phyloP scores from a whole-genome alignment of 345 rosid species.

The Iberis pinnata region DNA sequence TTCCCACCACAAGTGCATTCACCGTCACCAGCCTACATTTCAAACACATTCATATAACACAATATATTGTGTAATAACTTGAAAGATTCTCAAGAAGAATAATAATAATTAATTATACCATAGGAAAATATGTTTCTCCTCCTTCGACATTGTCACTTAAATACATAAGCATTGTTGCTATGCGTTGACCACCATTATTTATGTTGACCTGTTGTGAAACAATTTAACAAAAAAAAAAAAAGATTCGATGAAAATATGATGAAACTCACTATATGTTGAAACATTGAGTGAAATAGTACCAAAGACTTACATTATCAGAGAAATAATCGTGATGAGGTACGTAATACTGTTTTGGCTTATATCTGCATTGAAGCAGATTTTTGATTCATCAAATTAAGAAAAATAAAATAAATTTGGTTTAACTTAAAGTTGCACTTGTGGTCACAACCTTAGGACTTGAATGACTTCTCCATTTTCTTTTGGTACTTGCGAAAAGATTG shows the following conservation, averaged over 20 bases:
- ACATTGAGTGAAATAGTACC: too few species aligned
- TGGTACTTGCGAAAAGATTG: slow-evolving; percentile 91
- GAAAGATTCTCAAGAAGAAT: not conserved
- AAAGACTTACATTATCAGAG: slow-evolving; percentile 67
- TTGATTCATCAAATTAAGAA: slow-evolving; percentile 44
- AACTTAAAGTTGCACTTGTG: too few species aligned
- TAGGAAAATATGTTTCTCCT: slow-evolving; percentile 93
- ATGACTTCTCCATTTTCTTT: slow-evolving; percentile 87
- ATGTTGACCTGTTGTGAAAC: slow-evolving; percentile 85
- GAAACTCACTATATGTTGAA: too few species aligned
- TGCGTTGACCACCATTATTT: slow-evolving; percentile 85
- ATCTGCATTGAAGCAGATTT: slow-evolving; percentile 82
- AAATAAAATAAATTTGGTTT: too few species aligned
- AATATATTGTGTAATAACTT: too few species aligned
- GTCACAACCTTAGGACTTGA: slow-evolving; percentile 75
- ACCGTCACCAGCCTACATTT: slow-evolving; percentile 83
- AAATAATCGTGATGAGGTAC: slow-evolving; percentile 94
- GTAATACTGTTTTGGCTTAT: slow-evolving; percentile 76
- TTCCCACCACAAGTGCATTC: slow-evolving; percentile 87
- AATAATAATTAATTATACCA: slow-evolving; percentile 43
- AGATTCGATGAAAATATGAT: too few species aligned
- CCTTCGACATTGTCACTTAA: slow-evolving; percentile 81
- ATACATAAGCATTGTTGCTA: slow-evolving; percentile 94
- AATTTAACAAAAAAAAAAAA: too few species aligned
- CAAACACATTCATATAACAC: too few species aligned